Evolutionary conservation across 139 green algal species (phyloP).

Genomic region (Gonium pectorale): DNA sequence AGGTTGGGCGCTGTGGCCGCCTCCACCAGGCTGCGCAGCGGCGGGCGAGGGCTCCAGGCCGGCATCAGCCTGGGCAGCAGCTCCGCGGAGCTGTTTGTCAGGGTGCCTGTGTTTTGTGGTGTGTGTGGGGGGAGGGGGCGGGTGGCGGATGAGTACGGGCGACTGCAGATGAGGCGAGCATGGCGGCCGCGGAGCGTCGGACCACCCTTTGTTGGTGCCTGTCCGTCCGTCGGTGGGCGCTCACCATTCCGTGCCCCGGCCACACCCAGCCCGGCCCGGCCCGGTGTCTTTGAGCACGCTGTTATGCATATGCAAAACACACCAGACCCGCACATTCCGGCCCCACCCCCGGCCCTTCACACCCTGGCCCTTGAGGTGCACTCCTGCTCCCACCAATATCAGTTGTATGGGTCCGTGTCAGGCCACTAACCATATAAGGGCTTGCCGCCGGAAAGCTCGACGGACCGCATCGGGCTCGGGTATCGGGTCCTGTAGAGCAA

Average conservation of each 20-base stretch:
- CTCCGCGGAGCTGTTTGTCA: background rate
- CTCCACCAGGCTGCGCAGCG: too few relatives aligned
- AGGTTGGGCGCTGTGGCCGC: background rate
- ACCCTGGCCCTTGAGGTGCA: background rate
- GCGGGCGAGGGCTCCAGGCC: background rate
- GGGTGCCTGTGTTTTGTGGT: background rate
- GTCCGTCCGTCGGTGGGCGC: too few relatives aligned
- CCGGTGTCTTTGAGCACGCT: background rate
- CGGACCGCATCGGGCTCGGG: background rate
- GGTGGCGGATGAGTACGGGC: background rate
- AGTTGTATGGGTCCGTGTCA: background rate
- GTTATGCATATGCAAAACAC: too few relatives aligned
- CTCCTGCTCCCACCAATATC: background rate
- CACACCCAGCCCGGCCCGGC: too few relatives aligned
- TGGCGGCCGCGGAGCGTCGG: too few relatives aligned
- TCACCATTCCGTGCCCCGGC: background rate
- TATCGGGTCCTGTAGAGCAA: background rate
- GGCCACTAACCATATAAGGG: constrained; percentile 11
- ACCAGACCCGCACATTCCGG: too few relatives aligned
- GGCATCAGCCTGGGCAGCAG: background rate
- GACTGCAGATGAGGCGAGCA: background rate
- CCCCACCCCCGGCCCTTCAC: too few relatives aligned
- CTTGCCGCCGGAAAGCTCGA: constrained; percentile 9
- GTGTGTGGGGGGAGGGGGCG: too few relatives aligned
- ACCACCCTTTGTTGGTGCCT: too few relatives aligned